phyloP scores from a whole-genome alignment of 805 yeast species.

The Nakazawaea holstii region DNA sequence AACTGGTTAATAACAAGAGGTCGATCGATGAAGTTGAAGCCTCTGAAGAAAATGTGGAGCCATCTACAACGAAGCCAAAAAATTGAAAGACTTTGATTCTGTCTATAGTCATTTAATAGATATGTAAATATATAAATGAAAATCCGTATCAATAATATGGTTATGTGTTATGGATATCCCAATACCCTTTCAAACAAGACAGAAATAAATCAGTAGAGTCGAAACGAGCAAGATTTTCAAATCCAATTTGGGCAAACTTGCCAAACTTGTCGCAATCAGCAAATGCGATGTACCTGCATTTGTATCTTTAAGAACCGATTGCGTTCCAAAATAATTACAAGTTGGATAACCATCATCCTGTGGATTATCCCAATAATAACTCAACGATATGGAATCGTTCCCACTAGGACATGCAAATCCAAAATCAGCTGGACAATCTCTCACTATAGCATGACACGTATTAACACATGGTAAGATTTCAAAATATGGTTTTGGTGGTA shows the following conservation, averaged over 20 bases:
- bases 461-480: conserved; percentile 87
- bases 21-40: conserved; percentile 7
- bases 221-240: neutral
- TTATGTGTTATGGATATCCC: neutral
- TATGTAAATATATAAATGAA: too few species aligned
- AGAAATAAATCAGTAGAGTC: neutral
- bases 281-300: neutral
- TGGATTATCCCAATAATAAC: conserved; percentile 38
- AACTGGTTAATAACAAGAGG: neutral
- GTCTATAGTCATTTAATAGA: too few species aligned
- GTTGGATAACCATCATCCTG: conserved; percentile 21
- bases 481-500: conserved; percentile 54
- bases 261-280: neutral
- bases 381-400: conserved; percentile 27
- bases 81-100: conserved; percentile 1
- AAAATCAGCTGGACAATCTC: conserved; percentile 78
- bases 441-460: conserved; percentile 70
- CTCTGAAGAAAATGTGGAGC: neutral
- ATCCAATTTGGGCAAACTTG: neutral
- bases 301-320: neutral
- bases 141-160: too few species aligned
- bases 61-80: neutral
- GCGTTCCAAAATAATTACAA: conserved; percentile 30
- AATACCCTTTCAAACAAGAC: neutral
- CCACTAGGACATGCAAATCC: conserved; percentile 67